Percentiles rank a stretch among this genome's conserved stretches.
Evolutionary conservation across 805 yeast genomes (phyloP).

Genomic region (Barnettozyma sucrosica): DNA sequence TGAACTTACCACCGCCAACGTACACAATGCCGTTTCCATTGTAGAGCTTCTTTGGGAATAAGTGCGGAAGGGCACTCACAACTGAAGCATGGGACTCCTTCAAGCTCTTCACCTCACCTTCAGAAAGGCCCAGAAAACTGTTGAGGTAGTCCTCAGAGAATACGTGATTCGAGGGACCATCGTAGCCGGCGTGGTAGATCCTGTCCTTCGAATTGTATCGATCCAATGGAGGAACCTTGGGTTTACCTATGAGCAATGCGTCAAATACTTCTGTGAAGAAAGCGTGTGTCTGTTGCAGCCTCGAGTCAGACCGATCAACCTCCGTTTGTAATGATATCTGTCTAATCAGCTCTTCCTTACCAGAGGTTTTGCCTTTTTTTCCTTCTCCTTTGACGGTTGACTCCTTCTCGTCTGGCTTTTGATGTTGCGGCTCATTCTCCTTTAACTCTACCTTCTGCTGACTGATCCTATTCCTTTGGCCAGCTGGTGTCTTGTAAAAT

Average conservation of each 20-base stretch:
- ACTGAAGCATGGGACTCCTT: conserved; percentile 42
- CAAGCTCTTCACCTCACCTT: conserved; percentile 39
- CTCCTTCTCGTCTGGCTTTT: neutral
- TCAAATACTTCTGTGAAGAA: conserved; percentile 40
- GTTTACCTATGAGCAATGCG: conserved; percentile 37
- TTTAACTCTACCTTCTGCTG: neutral
- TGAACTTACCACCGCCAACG: conserved; percentile 58
- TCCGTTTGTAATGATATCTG: conserved; percentile 22
- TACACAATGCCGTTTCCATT: conserved; percentile 55
- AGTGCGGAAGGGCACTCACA: conserved; percentile 42
- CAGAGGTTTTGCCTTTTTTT: neutral
- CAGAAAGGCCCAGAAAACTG: conserved; percentile 41
- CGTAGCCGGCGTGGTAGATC: conserved; percentile 52
- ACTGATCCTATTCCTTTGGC: conserved; percentile 3
- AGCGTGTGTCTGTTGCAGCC: conserved; percentile 33
- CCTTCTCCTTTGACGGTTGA: neutral
- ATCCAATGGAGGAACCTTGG: conserved; percentile 37
- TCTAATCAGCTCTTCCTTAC: conserved; percentile 15
- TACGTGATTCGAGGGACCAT: conserved; percentile 31
- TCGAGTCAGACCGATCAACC: conserved; percentile 29
- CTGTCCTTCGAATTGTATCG: conserved; percentile 40
- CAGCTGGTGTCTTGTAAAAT: conserved; percentile 21
- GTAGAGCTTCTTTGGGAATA: conserved; percentile 40
- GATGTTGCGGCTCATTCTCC: neutral
- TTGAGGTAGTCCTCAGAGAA: conserved; percentile 50